These are phyloP conservation scores for Arctium minus DNA, from an alignment of 129 eudicot species.

Conservation along the genomic window DNA sequence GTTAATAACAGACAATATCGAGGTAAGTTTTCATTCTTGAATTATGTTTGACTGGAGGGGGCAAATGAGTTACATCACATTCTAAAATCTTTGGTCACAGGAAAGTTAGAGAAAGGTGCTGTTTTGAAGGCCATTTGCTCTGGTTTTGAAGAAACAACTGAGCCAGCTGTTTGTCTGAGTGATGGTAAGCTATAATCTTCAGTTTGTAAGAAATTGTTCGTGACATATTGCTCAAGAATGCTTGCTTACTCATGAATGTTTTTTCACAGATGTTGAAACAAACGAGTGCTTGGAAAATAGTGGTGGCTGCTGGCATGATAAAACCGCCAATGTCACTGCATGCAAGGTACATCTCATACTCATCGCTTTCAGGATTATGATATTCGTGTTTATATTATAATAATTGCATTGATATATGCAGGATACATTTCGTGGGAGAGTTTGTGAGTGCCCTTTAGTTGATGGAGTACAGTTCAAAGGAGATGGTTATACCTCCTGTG, in stretches of 20 bases:
- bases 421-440: constrained; percentile 78
- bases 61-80: background rate
- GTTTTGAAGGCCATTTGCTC: constrained; percentile 73
- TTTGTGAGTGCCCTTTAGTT: constrained; percentile 70
- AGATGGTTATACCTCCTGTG: constrained; percentile 70
- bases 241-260: background rate
- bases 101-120: constrained; percentile 75
- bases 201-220: background rate
- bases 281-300: constrained; percentile 78
- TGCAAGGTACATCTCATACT: constrained; percentile 54
- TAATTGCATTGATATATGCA: constrained; percentile 2
- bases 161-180: constrained; percentile 69
- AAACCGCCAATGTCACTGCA: constrained; percentile 63
- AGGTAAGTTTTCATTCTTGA: constrained; percentile 32
- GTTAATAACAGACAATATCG: constrained; percentile 72
- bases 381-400: background rate
- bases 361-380: background rate
- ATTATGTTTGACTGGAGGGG: background rate
- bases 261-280: constrained; percentile 59
- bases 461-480: constrained; percentile 73
- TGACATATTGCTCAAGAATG: background rate
- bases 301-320: constrained; percentile 94
- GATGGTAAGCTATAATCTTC: constrained; percentile 38
- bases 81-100: constrained; percentile 25
- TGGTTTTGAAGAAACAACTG: constrained; percentile 87